phyloP scores from a whole-genome alignment of 805 yeast genomes.

The Kazachstania viticola region DNA sequence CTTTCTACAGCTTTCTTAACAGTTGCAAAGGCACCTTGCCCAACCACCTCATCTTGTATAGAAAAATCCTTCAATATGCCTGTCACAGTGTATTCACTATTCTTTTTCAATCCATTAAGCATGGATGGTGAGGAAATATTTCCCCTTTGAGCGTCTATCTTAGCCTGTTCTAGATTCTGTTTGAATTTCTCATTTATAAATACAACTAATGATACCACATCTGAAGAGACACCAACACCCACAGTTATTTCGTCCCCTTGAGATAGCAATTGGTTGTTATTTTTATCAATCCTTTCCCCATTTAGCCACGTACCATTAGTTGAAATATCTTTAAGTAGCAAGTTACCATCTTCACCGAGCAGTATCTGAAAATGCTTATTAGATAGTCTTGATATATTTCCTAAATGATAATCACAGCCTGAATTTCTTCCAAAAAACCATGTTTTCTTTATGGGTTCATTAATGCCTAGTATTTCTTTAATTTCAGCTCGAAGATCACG shows the following conservation, averaged over 20 bases:
- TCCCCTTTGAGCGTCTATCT: slow-evolving; percentile 3
- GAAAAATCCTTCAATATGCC: slow-evolving; percentile 65
- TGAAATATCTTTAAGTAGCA: slow-evolving; percentile 48
- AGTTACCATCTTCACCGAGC: slow-evolving; percentile 46
- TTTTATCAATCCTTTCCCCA: slow-evolving; percentile 58
- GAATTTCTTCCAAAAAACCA: slow-evolving; percentile 73
- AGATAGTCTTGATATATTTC: slow-evolving; percentile 54
- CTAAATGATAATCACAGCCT: slow-evolving; percentile 50
- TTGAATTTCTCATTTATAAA: slow-evolving; percentile 30
- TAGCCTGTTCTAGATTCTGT: slow-evolving; percentile 16
- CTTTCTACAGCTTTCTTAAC: slow-evolving; percentile 87
- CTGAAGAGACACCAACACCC: slow-evolving; percentile 74
- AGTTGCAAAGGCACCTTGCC: slow-evolving; percentile 97
- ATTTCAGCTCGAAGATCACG: slow-evolving; percentile 34
- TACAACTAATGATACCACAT: slow-evolving; percentile 41
- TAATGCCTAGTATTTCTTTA: slow-evolving; percentile 16
- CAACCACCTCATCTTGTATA: slow-evolving; percentile 74
- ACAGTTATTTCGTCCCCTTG: slow-evolving; percentile 92
- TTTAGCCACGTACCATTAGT: slow-evolving; percentile 92
- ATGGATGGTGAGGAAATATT: slow-evolving; percentile 1
- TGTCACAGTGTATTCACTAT: background rate
- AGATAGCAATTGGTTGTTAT: slow-evolving; percentile 65
- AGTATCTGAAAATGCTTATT: slow-evolving; percentile 65
- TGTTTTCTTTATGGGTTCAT: slow-evolving; percentile 24
- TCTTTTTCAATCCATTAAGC: slow-evolving; percentile 1